phyloP scores from a whole-genome alignment of 306 rosid genomes.

The Heteromeles arbutifolia region DNA sequence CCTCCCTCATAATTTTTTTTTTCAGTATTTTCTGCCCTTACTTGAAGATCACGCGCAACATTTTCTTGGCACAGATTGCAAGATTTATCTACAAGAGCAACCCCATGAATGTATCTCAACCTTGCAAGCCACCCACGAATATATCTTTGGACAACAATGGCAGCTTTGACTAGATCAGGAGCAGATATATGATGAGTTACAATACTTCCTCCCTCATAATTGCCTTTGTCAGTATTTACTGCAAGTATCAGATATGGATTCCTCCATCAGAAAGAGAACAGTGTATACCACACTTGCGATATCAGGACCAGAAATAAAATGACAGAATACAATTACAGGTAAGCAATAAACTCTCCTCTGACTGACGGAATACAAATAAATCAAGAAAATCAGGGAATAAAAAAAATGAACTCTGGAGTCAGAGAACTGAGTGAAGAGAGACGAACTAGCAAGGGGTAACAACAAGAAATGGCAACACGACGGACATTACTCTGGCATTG shows the following conservation, averaged over 20 bases:
- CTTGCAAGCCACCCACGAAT: constrained; percentile 49
- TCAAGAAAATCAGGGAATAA: not conserved
- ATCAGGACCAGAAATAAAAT: constrained; percentile 9
- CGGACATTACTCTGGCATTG: not conserved
- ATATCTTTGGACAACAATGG: constrained; percentile 44
- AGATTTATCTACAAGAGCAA: constrained; percentile 30
- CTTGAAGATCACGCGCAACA: constrained; percentile 26
- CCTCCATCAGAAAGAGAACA: constrained; percentile 13
- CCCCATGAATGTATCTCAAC: constrained; percentile 25
- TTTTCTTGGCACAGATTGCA: constrained; percentile 12
- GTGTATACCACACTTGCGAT: not conserved
- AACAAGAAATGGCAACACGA: not conserved
- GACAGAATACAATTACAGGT: not conserved
- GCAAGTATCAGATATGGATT: constrained; percentile 15
- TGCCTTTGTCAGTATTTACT: constrained; percentile 57
- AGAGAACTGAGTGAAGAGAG: not conserved
- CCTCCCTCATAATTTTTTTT: constrained; percentile 1
- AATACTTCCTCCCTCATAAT: not conserved
- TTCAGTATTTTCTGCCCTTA: constrained; percentile 34
- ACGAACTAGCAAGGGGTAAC: not conserved
- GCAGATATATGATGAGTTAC: constrained; percentile 7
- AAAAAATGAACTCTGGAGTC: not conserved
- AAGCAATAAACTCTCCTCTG: not conserved
- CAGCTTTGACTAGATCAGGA: constrained; percentile 31
- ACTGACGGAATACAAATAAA: not conserved